Evolutionary conservation across 2,329 filamentous ascomycete species (phyloP).

Genomic region (Immersiporthe knoxdaviesiana): DNA sequence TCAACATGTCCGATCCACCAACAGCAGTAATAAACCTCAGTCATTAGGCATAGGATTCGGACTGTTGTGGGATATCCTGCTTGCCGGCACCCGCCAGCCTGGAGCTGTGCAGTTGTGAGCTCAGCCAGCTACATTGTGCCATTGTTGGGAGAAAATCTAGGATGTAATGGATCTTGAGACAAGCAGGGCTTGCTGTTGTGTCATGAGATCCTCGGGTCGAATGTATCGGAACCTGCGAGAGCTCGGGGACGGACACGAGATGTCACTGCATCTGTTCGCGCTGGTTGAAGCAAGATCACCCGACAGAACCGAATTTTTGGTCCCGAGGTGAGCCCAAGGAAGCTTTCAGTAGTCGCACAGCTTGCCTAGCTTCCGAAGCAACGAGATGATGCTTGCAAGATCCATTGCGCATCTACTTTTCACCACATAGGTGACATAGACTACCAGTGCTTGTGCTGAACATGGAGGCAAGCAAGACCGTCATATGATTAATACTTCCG

Average conservation of each 20-base stretch:
- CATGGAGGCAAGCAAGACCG: too few species aligned
- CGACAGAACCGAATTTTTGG: neutral
- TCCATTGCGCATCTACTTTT: neutral
- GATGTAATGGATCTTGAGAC: neutral
- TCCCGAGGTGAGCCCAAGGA: neutral
- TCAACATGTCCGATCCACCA: neutral
- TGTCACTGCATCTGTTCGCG: too few species aligned
- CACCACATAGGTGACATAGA: neutral
- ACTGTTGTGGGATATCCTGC: neutral
- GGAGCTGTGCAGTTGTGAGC: conserved; percentile 18
- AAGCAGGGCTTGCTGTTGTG: neutral
- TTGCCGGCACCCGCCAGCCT: conserved; percentile 5
- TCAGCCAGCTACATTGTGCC: neutral
- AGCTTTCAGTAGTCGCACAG: neutral
- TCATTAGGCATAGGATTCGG: conserved; percentile 16
- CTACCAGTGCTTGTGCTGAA: neutral
- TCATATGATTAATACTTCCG: too few species aligned
- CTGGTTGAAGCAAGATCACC: neutral
- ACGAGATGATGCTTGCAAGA: neutral
- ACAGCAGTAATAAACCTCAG: conserved; percentile 8
- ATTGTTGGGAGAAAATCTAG: neutral
- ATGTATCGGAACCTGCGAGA: neutral
- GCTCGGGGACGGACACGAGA: neutral
- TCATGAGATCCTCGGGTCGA: neutral
- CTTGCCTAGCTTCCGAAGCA: neutral